A percentile compares a stretch with the other conserved stretches of the same genome.
Conservation (phyloP, 2,329 filamentous ascomycete species). For the Teratosphaeria destructans region DNA sequence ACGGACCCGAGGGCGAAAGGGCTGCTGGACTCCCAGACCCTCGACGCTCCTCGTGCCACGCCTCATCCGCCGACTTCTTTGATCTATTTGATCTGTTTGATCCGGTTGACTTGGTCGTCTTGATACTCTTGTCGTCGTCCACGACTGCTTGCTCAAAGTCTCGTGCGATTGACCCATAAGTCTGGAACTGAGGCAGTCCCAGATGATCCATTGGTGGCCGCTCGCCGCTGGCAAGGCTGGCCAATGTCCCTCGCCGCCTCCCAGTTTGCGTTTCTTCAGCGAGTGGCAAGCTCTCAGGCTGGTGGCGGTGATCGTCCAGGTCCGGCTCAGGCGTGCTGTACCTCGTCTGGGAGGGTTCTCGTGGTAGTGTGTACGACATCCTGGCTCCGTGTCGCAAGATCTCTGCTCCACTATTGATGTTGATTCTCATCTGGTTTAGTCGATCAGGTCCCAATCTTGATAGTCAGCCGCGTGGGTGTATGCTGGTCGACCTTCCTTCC, state of each 20-base stretch:
- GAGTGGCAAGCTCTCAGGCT: slow-evolving; percentile 50
- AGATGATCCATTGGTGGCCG: slow-evolving; percentile 37
- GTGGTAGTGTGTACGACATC: slow-evolving; percentile 49
- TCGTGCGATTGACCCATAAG: slow-evolving; percentile 42
- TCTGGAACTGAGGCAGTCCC: slow-evolving; percentile 31
- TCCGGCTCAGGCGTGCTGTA: slow-evolving; percentile 68
- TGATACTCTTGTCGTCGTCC: slow-evolving; percentile 55
- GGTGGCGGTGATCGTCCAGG: slow-evolving; percentile 77
- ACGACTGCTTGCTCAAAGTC: slow-evolving; percentile 87
- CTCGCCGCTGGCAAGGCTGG: slow-evolving; percentile 46
- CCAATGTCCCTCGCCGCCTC: slow-evolving; percentile 60
- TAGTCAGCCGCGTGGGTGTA: not conserved
- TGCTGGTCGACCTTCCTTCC: not conserved
- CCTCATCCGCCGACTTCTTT: slow-evolving; percentile 19
- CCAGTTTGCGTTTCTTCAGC: slow-evolving; percentile 36
- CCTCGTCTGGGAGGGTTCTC: slow-evolving; percentile 53
- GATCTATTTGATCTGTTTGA: slow-evolving; percentile 27
- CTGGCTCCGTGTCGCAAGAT: slow-evolving; percentile 18
- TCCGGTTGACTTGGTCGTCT: slow-evolving; percentile 37
- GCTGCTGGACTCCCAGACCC: slow-evolving; percentile 15
- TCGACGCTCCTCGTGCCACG: slow-evolving; percentile 22
- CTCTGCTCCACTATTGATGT: not conserved
- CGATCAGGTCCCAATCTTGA: not conserved
- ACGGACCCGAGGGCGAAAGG: slow-evolving; percentile 13
- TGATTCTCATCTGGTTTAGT: not conserved